These are phyloP conservation scores for Phialophora expanda DNA, from an alignment of 2,329 filamentous ascomycete species.

Conservation along the genomic window DNA sequence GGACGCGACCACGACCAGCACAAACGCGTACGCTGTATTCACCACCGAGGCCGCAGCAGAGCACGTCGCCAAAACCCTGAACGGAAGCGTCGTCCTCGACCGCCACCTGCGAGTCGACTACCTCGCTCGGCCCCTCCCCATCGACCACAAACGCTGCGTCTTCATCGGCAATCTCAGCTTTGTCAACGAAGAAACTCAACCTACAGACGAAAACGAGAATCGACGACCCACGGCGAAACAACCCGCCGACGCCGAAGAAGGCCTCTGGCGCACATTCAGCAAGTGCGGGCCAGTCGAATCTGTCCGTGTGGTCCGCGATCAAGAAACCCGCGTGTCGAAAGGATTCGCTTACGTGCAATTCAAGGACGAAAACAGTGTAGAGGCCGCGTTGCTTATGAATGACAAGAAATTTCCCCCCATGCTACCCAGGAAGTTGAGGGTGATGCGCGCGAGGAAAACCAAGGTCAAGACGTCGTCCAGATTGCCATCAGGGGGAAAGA, in stretches of 20 bases:
- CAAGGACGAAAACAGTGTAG: slow-evolving; percentile 83
- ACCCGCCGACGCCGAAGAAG: slow-evolving; percentile 88
- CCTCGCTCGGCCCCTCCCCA: slow-evolving; percentile 81
- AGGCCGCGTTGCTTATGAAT: slow-evolving; percentile 84
- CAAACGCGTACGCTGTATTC: slow-evolving; percentile 94
- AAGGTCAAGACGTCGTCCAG: slow-evolving; percentile 30
- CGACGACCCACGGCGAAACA: slow-evolving; percentile 73
- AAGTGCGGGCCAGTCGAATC: slow-evolving; percentile 85
- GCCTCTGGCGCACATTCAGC: slow-evolving; percentile 81
- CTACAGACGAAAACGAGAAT: slow-evolving; percentile 68
- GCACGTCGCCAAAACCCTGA: slow-evolving; percentile 75
- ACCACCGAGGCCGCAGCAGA: slow-evolving; percentile 75
- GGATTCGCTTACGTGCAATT: slow-evolving; percentile 99
- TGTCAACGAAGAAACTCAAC: slow-evolving; percentile 80
- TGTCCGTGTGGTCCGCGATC: slow-evolving; percentile 88
- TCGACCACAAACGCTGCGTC: slow-evolving; percentile 86
- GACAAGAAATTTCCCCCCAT: slow-evolving; percentile 93
- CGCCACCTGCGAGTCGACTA: slow-evolving; percentile 90
- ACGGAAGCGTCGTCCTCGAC: slow-evolving; percentile 81
- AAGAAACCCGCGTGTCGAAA: slow-evolving; percentile 90
- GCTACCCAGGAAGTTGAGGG: slow-evolving; percentile 85
- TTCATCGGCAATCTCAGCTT: slow-evolving; percentile 97
- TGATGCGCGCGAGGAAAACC: slow-evolving; percentile 76
- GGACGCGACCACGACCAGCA: slow-evolving; percentile 87
- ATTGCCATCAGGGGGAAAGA: slow-evolving; percentile 38